These are phyloP conservation scores for Termitomyces sp. DNA, from an alignment of 768 basidiomycete species.

Conservation along the genomic window DNA sequence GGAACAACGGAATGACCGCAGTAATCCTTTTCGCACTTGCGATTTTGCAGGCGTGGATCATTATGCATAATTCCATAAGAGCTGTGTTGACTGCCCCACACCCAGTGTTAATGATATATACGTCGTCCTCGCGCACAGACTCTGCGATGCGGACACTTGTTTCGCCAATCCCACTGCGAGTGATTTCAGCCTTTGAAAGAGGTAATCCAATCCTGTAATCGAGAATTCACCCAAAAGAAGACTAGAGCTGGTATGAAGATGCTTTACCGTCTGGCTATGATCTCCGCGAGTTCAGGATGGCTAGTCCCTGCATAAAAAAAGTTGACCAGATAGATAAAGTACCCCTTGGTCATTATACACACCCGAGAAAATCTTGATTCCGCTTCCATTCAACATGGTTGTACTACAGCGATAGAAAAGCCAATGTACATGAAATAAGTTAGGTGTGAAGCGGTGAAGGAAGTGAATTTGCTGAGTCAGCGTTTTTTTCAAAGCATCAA, in stretches of 20 bases:
- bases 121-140: constrained; percentile 96
- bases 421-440: constrained; percentile 3
- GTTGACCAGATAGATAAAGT: neutral
- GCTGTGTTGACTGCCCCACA: constrained; percentile 85
- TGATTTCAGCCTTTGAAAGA: constrained; percentile 82
- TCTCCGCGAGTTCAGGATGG: constrained; percentile 92
- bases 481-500: constrained; percentile 2
- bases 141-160: constrained; percentile 88
- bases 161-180: constrained; percentile 87
- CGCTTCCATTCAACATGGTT: constrained; percentile 47
- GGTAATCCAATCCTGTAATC: constrained; percentile 77
- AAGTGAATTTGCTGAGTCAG: constrained; percentile 7
- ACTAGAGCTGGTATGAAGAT: constrained; percentile 13
- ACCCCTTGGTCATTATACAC: constrained; percentile 7
- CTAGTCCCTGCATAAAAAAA: constrained; percentile 63
- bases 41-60: constrained; percentile 99
- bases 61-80: constrained; percentile 97
- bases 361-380: constrained; percentile 57
- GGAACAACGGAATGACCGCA: constrained; percentile 96
- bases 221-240: constrained; percentile 14
- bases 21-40: constrained; percentile 98
- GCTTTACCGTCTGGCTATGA: constrained; percentile 83
- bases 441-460: neutral
- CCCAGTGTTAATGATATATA: constrained; percentile 96
- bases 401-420: neutral